Conservation (phyloP, 1,284 basidiomycete genomes). For the Puccinia coronata region DNA sequence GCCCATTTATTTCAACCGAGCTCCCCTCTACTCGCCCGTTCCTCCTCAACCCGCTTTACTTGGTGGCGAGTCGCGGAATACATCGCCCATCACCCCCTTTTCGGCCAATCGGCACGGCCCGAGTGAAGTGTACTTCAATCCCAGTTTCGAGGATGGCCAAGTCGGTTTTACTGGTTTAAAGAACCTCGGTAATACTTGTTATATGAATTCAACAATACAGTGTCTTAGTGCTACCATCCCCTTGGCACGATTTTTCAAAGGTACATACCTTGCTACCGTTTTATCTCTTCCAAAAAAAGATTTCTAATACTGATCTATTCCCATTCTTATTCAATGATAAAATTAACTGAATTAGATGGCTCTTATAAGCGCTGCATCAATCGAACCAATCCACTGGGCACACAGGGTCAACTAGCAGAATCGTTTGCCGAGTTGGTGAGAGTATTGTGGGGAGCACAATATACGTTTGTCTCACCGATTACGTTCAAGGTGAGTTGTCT, state of each 20-base stretch:
- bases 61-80: neutral
- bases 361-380: conserved; percentile 87
- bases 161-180: conserved; percentile 84
- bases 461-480: conserved; percentile 78
- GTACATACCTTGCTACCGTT: conserved; percentile 64
- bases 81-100: conserved; percentile 40
- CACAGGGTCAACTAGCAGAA: conserved; percentile 77
- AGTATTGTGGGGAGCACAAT: conserved; percentile 84
- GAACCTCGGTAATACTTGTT: conserved; percentile 97
- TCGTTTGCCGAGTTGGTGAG: conserved; percentile 81
- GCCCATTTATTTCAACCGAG: conserved; percentile 56
- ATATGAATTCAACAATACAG: conserved; percentile 98
- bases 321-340: neutral
- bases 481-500: conserved; percentile 72
- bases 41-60: conserved; percentile 5
- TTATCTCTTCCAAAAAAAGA: neutral
- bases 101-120: conserved; percentile 34
- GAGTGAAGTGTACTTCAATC: conserved; percentile 43
- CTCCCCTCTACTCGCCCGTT: conserved; percentile 52
- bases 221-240: conserved; percentile 89
- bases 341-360: conserved; percentile 65
- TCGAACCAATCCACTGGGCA: conserved; percentile 80
- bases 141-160: conserved; percentile 47
- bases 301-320: neutral
- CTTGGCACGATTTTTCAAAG: conserved; percentile 83